Base-by-base conservation (phyloP, 31 red algal genomes). In the Odonthalia washingtoniensis region DNA sequence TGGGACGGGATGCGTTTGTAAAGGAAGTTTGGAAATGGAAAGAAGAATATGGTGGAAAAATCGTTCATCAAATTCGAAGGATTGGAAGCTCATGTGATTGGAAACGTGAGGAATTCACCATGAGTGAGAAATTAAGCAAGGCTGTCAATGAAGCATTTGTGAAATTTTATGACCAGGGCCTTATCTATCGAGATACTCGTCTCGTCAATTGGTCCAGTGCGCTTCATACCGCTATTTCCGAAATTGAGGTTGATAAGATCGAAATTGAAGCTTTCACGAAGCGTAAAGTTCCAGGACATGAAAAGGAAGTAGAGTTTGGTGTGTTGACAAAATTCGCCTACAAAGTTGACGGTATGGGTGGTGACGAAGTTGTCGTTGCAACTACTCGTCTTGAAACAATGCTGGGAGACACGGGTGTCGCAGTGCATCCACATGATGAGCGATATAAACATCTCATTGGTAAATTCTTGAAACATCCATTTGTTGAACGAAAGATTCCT, bases 321-420 rank as follows among this genome's bases (percentile, higher is more conserved):
- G 89, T 93, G 26, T 77, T 99, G 33, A 97, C 92, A 3, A 88
- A 93, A 24, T 97, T 99, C 65, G 89, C 92, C 5, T 99, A 99
- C 77, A 82, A 70, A 46, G 78, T 92, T 35, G 87, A 92, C 42
- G 92, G 45, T 26, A 45, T 67, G 57, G 61, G 86, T 27, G 42
- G 5, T 44, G 62, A 84, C 28, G 81, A 94, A 64, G 77, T 99
- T 2, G 90, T 94, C 5, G 90, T 99, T 31, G 95, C 98, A 0
- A 99, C 98, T 1, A 99, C 98, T 5, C 86, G 98, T 33, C 90
- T 96, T 61, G 98, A 99, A 83, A 99, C 98, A 3, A 95, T 99
- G 95, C 77, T 99, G 17, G 98, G 95, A 40, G 98, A 99, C 86
- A 95, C 93, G 35, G 98, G 90, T 6, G 95, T 99, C 3, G 98